Evolutionary conservation across 108 stramenopile genomes (phyloP), one percentile per base, ranked within the genome.

Genomic region (Epithemia pelagica): DNA sequence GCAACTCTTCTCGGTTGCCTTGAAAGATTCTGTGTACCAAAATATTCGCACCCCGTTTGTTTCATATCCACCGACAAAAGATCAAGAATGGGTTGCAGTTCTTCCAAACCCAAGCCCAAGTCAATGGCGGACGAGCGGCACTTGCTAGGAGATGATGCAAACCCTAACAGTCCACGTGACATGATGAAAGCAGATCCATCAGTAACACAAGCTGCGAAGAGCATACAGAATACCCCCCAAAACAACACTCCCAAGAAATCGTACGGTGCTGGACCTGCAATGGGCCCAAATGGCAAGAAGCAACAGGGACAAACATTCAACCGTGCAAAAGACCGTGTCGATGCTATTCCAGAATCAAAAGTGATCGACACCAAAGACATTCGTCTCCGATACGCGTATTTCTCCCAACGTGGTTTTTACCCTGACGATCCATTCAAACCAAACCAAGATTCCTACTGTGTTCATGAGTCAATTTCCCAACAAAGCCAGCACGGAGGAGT

Each of bases 361-460:
- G 59, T 25, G 31, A 31, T 68, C 2, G 32, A 68, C 2, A 25
- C 21, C 2, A 90, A 82, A 51, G 89, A 90, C 10, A 71, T 86
- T 55, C 64, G 75, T 30, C 32, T 93, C 1, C 69, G 91, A 0
- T 96, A 87, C 64, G 95, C 92, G 25, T 94, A 73, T 62, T 61
- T 94, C 31, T 81, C 81, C 60, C 91, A 94, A 63, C 74, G 90
- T 52, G 95, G 95, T 2, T 92, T 87, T 73, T 96, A 96, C 69
- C 95, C 92, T 8, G 92, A 95, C 33, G 86, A 88, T 62, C 73
- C 79, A 18, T 65, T 89, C 80, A 96, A 96, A 71, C 75, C 90
- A 32, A 96, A 96, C 79, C 95, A 96, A 69, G 95, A 96, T 74
- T 76, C 88, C 0, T 92, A 78, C 74, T 73, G 66, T 15, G 75